Evolutionary conservation across 1,139 yeast species (phyloP).

Genomic region (Suhomyces coccinellae): DNA sequence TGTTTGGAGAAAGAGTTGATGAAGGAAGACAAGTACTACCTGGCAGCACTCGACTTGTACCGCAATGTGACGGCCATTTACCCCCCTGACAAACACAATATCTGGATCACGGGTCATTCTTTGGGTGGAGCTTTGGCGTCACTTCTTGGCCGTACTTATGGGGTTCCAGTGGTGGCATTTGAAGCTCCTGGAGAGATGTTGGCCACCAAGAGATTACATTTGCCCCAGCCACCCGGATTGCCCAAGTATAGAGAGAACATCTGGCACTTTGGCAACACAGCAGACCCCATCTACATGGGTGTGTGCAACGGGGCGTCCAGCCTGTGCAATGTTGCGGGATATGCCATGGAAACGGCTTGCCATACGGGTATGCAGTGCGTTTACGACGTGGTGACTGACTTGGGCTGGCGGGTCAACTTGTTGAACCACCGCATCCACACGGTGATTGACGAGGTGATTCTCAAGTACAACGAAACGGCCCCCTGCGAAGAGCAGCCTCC

Average conservation of each 20-base stretch:
- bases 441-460: conserved; percentile 80
- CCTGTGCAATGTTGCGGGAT: conserved; percentile 87
- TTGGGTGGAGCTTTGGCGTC: conserved; percentile 88
- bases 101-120: conserved; percentile 96
- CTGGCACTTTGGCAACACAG: conserved; percentile 96
- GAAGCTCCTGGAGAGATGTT: conserved; percentile 93
- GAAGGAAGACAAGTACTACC: conserved; percentile 77
- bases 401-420: conserved; percentile 89
- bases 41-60: conserved; percentile 77
- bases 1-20: conserved; percentile 80
- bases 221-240: conserved; percentile 91
- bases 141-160: conserved; percentile 83
- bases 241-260: conserved; percentile 78
- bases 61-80: conserved; percentile 66
- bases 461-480: conserved; percentile 75
- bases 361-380: conserved; percentile 89
- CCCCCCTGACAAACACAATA: conserved; percentile 59
- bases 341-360: conserved; percentile 96
- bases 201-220: conserved; percentile 79
- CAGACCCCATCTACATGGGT: conserved; percentile 97
- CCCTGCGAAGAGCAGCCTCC: conserved; percentile 73
- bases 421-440: conserved; percentile 89
- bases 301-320: conserved; percentile 95
- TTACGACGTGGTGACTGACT: conserved; percentile 85
- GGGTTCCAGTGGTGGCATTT: conserved; percentile 84